Base-by-base conservation (phyloP, 345 rosid species). In the Linum usitatissimum region DNA sequence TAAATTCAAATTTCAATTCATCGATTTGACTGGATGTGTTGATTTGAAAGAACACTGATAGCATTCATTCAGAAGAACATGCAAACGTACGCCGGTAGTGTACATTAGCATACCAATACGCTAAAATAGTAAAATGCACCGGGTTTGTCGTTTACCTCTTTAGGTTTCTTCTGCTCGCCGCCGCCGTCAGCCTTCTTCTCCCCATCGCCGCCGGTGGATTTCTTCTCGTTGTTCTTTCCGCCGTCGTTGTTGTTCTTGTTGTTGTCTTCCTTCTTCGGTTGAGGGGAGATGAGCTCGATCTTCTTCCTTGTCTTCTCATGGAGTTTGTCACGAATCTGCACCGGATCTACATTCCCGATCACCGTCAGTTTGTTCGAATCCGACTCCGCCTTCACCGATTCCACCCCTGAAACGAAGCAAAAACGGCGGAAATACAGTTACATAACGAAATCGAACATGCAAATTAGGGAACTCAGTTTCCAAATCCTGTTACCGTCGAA, bases 261-360 rank as follows among this genome's bases (percentile, higher is more conserved):
- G 3, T 45, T 28, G 19, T 70, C 70, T 30, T 77, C 88, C 64
- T 89, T 90, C 78, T 83, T 87, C 45, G 83, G 79, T 53, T 79
- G 91, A 7, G 97, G 97, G 66, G 92, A 90, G 58, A 93, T 23
- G 18, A 92, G 77, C 45, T 86, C 92, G 6, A 87, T 76, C 56
- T 77, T 81, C 83, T 87, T 93, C 72, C 71, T 82, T 18, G 78
- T 77, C 70, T 75, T 81, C 39, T 55, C 66, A 64, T 71, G 76
- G 57, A 91, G 65, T 42, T 60, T 72, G 55, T 85, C 86, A 30
- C 71, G 70, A 57, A 87, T 57, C 19, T 76, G 64, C 6, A 55
- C 45, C 1, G 99, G 97, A 66, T 93, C 88, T 15, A 86, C 84
- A 75, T 85, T 75, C 3, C 99, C 99, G 23, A 57, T 71, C 54